Base-by-base conservation (phyloP, 1,284 basidiomycete genomes). In the Cryptococcus amylolentus region DNA sequence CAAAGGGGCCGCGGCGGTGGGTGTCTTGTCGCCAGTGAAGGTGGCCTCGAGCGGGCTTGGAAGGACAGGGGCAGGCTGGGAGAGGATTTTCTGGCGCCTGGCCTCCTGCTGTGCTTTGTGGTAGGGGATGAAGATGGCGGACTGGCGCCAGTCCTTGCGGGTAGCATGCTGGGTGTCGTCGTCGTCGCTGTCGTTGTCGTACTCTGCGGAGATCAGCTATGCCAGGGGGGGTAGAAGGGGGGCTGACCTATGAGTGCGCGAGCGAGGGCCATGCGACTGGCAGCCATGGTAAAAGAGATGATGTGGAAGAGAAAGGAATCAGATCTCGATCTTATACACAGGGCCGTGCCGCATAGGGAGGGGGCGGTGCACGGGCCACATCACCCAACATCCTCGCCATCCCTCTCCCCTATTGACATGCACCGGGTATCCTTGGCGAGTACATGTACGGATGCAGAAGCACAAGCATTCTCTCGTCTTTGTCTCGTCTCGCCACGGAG, bases 111-210 rank as follows among this genome's bases (percentile, higher is more conserved):
- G 41, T 8, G 54, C 56, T 3, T 47, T 58, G 28, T 63, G 58
- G 39, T 65, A 63, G 10, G 62, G 62, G n/a, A 56, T 49, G 58
- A 77, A 73, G 12, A 77, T 68, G 26, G 70, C 75, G 13, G 70
- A 72, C 40, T 65, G 57, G 28, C 64, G 60, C 61, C 71, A 68
- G 38, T 51, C 43, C 5, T 31, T 56, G 60, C 60, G 49, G 57
- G 56, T 28, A 46, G 58, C 18, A 55, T 61, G 51, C 26, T 49
- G 28, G 52, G 47, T 3, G 57, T 51, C 31, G 54, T 37, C 41
- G 50, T 65, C 58, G 6, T 63, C 62, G 2, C 52, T 54, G 50
- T 73, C 69, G 43, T 76, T 76, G 62, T 77, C 75, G 60, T 77
- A 77, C 54, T 76, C 75, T 77, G 54, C 42, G 12, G 10, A 20